Conservation (phyloP, 2,329 filamentous ascomycete species). For the Parastagonospora nodorum region DNA sequence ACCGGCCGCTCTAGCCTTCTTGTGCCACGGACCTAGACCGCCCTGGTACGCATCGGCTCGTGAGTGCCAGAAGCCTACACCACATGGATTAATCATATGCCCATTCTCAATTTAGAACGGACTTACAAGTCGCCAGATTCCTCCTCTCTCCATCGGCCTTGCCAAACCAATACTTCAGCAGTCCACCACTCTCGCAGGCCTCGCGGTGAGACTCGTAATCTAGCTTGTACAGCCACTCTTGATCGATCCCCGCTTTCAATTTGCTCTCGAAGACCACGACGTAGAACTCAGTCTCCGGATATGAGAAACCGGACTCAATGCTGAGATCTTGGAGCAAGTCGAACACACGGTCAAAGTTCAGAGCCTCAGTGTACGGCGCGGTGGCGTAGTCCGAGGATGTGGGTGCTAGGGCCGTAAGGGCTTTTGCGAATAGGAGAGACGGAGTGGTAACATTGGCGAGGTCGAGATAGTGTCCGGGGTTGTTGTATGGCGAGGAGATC, state of each 20-base stretch:
- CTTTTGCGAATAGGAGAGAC: slow-evolving; percentile 72
- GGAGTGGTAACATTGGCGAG: slow-evolving; percentile 68
- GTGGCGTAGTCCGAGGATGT: slow-evolving; percentile 75
- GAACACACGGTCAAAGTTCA: slow-evolving; percentile 76
- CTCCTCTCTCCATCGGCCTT: slow-evolving; percentile 68
- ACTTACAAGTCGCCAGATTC: slow-evolving; percentile 77
- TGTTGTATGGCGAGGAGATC: slow-evolving; percentile 77
- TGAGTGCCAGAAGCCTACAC: slow-evolving; percentile 68
- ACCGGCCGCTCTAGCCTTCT: slow-evolving; percentile 56
- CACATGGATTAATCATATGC: not conserved
- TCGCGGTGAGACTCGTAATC: slow-evolving; percentile 82
- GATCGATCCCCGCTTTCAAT: slow-evolving; percentile 70
- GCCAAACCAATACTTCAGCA: slow-evolving; percentile 95
- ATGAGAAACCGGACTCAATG: slow-evolving; percentile 52
- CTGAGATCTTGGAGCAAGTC: slow-evolving; percentile 61
- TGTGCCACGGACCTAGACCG: slow-evolving; percentile 62
- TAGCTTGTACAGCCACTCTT: slow-evolving; percentile 69
- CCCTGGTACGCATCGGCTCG: slow-evolving; percentile 65
- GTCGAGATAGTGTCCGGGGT: slow-evolving; percentile 72
- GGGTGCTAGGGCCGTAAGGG: slow-evolving; percentile 68
- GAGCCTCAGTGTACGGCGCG: slow-evolving; percentile 71
- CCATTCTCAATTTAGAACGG: not conserved
- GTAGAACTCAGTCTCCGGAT: slow-evolving; percentile 73
- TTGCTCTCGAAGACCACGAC: slow-evolving; percentile 82
- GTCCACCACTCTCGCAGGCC: slow-evolving; percentile 76